Base-by-base conservation (phyloP, 768 basidiomycete genomes). In the Leccinum variicolor region DNA sequence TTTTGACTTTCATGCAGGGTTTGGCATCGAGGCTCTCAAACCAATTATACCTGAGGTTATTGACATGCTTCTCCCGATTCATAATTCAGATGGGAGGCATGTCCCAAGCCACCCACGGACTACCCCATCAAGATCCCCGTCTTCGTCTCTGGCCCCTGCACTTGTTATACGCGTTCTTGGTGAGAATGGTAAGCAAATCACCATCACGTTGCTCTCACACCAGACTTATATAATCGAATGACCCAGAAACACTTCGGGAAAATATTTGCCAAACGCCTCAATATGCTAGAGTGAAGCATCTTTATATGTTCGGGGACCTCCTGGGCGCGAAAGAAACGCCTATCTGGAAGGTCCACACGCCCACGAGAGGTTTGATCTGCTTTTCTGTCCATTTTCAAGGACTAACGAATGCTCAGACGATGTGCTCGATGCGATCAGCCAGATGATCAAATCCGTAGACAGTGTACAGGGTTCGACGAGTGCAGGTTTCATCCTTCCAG, bases 161-260 rank as follows among this genome's bases (percentile, higher is more conserved):
- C 54, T 60, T 43, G 53, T 61, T 5, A 54, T 62, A 53, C 62
- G 62, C 14, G 53, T 60, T 23, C 19, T 63, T 23, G 59, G 53
- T 4, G 55, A 60, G 25, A 52, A 61, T 26, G 59, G 62, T 63
- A 33, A 49, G 55, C n/a, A 15, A 26, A 21, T 3, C 11, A 19
- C 14, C 14, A 10, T 14, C 28, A 49, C 4, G 19, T 50, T 19
- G 29, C 23, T 34, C 34, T 36, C 8, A 50, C 15, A 3, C 10
- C 5, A 10, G 21, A 48, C 33, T 25, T 45, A 13, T 5, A 5
- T 13, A 15, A 60, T 19, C 4, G 26, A 5, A 50, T 47, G 2
- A 21, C 4, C 8, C 46, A 66, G 65, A 66, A 55, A 57, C 45
- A 28, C 56, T 66, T 13, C 65, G 65, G 19, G 55, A 66, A 25